A percentile compares a stretch with the other conserved stretches of the same genome.
Evolutionary conservation across 148 eudicot species (phyloP).

Genomic region (Spergularia marina): DNA sequence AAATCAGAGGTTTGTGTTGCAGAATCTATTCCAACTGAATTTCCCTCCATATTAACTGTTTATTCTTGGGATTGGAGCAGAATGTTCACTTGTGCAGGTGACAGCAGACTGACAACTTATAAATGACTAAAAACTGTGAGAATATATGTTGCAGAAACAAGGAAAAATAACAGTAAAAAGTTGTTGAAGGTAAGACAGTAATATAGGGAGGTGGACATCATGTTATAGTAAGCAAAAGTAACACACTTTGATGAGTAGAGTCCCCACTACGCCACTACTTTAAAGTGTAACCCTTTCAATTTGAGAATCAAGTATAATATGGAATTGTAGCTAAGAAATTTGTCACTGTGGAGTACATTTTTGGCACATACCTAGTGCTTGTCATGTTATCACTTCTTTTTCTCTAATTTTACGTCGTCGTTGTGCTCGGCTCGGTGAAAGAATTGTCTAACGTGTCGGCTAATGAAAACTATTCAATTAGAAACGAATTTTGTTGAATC

Average conservation of each 20-base stretch:
- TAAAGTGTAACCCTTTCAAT: background rate
- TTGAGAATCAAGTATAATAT: background rate
- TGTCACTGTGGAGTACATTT: background rate
- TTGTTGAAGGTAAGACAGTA: background rate
- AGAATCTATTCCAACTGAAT: slow-evolving; percentile 39
- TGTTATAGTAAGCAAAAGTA: background rate
- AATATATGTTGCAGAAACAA: background rate
- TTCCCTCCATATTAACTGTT: slow-evolving; percentile 6
- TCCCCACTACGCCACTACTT: background rate
- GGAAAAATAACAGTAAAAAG: background rate
- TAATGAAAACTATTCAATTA: background rate
- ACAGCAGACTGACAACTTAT: background rate
- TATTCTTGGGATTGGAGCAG: background rate
- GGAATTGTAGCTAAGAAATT: background rate
- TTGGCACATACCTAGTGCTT: background rate
- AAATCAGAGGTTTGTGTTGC: slow-evolving; percentile 37
- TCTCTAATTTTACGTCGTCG: background rate
- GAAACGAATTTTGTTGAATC: too few species aligned
- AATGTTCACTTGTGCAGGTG: background rate
- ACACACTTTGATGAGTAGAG: background rate
- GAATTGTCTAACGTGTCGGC: background rate
- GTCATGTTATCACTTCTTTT: background rate
- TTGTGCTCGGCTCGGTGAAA: background rate
- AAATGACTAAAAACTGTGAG: background rate
- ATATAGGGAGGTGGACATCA: background rate